These are phyloP conservation scores for Actinomucor elegans DNA, from an alignment of 371 early-diverging fungal species.

Conservation along the genomic window DNA sequence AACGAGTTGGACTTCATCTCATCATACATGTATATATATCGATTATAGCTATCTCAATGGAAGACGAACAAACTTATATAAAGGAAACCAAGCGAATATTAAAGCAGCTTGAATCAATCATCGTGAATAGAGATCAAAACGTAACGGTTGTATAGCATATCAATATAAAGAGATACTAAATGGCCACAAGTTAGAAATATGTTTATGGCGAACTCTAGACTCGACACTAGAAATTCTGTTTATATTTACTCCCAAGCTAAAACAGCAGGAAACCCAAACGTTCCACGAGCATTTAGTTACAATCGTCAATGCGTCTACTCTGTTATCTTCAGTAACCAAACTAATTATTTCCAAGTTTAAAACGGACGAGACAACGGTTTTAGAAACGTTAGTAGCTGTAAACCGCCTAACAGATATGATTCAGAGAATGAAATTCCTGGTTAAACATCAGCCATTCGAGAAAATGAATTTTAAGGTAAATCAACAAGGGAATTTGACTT, in stretches of 20 bases:
- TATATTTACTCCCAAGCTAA: slow-evolving; percentile 17
- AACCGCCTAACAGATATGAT: slow-evolving; percentile 1
- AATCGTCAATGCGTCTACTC: slow-evolving; percentile 8
- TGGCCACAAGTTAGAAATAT: slow-evolving; percentile 10
- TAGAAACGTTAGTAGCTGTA: slow-evolving; percentile 2
- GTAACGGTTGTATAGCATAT: not conserved
- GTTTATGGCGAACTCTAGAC: slow-evolving; percentile 17
- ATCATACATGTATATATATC: too few species aligned
- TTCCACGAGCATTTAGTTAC: slow-evolving; percentile 6
- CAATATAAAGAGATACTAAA: not conserved
- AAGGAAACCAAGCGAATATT: slow-evolving; percentile 3
- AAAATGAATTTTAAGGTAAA: slow-evolving; percentile 7
- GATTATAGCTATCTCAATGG: too few species aligned
- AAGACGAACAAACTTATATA: not conserved
- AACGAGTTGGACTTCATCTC: too few species aligned
- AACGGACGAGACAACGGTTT: not conserved
- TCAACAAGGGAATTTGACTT: not conserved
- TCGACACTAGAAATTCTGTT: slow-evolving; percentile 17
- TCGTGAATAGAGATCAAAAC: slow-evolving; percentile 8
- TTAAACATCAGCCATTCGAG: not conserved
- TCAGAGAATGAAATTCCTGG: slow-evolving; percentile 6
- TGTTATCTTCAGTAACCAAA: slow-evolving; percentile 7
- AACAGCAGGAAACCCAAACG: not conserved
- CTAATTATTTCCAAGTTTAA: slow-evolving; percentile 4
- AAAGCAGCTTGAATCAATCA: slow-evolving; percentile 5